Percentiles rank a stretch among this genome's conserved stretches.
Evolutionary conservation across 768 basidiomycete species (phyloP).

Genomic region (Strobilomyces confusus): DNA sequence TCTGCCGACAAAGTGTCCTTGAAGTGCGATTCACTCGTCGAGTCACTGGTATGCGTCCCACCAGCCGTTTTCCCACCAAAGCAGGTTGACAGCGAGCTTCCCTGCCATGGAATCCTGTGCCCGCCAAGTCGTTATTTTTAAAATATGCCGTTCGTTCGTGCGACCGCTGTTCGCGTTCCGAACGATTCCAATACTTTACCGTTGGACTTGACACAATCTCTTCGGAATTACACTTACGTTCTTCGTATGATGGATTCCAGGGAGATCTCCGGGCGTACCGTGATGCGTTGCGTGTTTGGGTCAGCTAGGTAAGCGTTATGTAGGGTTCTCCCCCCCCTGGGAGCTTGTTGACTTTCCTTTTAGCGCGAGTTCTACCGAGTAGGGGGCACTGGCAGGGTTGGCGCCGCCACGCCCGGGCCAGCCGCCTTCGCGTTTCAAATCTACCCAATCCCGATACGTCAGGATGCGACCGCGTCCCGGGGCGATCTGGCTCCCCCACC

Average conservation of each 20-base stretch:
- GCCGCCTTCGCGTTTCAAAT: not conserved
- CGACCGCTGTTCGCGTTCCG: not conserved
- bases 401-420: not conserved
- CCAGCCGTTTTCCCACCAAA: not conserved
- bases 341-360: conserved; percentile 4
- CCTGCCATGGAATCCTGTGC: not conserved
- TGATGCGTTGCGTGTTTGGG: not conserved
- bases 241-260: not conserved
- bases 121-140: not conserved
- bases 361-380: not conserved
- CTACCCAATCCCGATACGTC: not conserved
- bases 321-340: not conserved
- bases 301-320: not conserved
- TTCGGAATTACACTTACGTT: not conserved
- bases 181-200: not conserved
- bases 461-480: not conserved
- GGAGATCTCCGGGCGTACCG: conserved; percentile 1
- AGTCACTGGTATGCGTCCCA: not conserved
- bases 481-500: no score
- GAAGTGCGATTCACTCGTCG: not conserved
- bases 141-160: not conserved
- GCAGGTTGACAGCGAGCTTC: not conserved
- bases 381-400: not conserved
- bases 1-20: conserved; percentile 7
- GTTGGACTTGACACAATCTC: not conserved